Conservation (phyloP, 306 rosid genomes). For the Dalbergia oliveri region DNA sequence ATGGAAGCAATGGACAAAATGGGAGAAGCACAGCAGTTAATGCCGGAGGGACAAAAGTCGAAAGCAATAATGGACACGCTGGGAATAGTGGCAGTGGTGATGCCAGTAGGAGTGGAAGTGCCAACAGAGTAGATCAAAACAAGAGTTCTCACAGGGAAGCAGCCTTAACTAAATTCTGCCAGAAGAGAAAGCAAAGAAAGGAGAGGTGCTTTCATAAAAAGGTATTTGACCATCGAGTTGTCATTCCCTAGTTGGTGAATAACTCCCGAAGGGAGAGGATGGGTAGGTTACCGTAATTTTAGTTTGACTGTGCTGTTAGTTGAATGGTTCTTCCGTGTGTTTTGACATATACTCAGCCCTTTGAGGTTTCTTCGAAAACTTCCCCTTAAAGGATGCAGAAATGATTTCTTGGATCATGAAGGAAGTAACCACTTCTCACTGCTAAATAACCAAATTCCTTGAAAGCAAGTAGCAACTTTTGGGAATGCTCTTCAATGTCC, state of each 20-base stretch:
- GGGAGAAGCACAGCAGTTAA: constrained; percentile 66
- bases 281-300: not conserved
- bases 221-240: constrained; percentile 57
- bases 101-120: constrained; percentile 69
- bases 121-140: constrained; percentile 60
- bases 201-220: constrained; percentile 80
- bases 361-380: not conserved
- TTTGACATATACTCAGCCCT: not conserved
- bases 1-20: constrained; percentile 82
- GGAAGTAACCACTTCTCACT: not conserved
- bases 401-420: constrained; percentile 7
- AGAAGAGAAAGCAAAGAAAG: constrained; percentile 76
- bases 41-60: constrained; percentile 66
- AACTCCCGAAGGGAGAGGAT: not conserved
- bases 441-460: not conserved
- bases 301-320: not conserved
- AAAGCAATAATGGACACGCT: constrained; percentile 60
- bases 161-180: constrained; percentile 80
- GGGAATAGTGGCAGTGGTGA: constrained; percentile 74
- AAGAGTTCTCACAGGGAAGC: constrained; percentile 77
- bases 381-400: constrained; percentile 4
- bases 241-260: not conserved
- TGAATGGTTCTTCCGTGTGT: not conserved
- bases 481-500: not conserved
- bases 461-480: not conserved